These are phyloP conservation scores for Cyathus striatus DNA, from an alignment of 768 basidiomycete species.

Conservation along the genomic window DNA sequence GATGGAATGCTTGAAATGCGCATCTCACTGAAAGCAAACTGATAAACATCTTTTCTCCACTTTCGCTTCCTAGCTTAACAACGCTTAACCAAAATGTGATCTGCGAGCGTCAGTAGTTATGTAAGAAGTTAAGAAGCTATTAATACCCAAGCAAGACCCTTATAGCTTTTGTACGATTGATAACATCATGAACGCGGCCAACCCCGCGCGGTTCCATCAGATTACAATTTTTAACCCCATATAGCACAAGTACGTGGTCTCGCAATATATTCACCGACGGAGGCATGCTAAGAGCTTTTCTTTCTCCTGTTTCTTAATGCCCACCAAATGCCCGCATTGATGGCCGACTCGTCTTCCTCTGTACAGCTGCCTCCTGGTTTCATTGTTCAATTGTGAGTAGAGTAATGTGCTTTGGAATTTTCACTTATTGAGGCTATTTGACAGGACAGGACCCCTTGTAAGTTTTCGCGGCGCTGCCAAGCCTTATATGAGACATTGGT, in stretches of 20 bases:
- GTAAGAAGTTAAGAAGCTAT: no score
- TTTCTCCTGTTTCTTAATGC: neutral
- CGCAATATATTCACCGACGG: neutral
- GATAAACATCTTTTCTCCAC: no score
- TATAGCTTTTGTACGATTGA: no score
- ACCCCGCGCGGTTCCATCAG: no score
- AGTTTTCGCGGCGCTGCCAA: neutral
- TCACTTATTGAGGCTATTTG: neutral
- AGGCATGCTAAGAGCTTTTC: neutral
- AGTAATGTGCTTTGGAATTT: neutral
- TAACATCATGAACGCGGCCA: no score
- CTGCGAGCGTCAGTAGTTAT: no score
- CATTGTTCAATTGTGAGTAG: slow-evolving; percentile 1
- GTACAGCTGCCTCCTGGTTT: neutral
- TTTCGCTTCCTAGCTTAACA: no score
- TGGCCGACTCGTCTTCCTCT: neutral
- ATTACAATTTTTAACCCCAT: neutral
- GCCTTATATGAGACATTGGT: neutral
- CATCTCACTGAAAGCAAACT: no score
- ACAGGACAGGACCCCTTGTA: slow-evolving; percentile 2
- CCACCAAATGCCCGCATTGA: no score
- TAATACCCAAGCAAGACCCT: no score
- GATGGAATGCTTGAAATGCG: no score
- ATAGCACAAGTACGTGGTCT: neutral
- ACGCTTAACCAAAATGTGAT: no score